Evolutionary conservation across 805 yeast genomes (phyloP), one percentile per base, ranked within the genome.

Genomic region (Ogataea salicorniae): DNA sequence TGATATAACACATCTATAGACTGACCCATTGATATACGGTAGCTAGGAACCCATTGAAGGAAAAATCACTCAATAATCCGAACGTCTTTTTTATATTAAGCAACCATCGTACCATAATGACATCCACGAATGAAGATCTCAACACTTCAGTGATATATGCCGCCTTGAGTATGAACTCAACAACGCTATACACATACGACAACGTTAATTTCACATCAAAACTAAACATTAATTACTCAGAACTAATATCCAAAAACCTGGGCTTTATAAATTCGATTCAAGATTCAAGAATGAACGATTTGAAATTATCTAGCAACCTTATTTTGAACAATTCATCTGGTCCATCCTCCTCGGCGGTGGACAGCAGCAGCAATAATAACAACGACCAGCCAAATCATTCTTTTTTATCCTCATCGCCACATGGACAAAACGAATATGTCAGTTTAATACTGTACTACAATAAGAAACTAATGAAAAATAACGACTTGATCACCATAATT

Each of bases 181-280:
- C 84, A 6, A 79, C 85, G 0, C 66, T 80, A 14, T 81, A 76
- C 60, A 75, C 84, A 13, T 72, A 78, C 52, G 84, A 80, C 54
- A 78, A 78, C 57, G 61, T 64, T 40, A 67, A 66, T 22, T 60
- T 80, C 36, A 66, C 70, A 1, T 69, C 71, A 31, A 57, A 65
- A 23, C 64, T 72, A 38, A 72, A 70, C 43, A 63, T 79, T 42
- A 79, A 78, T 53, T 73, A 82, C 47, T 69, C 77, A 1, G 86
- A 81, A 54, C 62, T 74, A 1, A 68, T 80, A 4, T 72, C 81
- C 15, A 76, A 73, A 52, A 83, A 80, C 45, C 61, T 80, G 49
- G 81, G 82, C 5, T 59, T 69, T 15, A 77, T 81, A 44, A 79
- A 81, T 58, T 65, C 81, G 0, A 67, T 77, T 23, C 61, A 62